Conservation (phyloP, 2,329 filamentous ascomycete species). For the Blumeriella jaapii region DNA sequence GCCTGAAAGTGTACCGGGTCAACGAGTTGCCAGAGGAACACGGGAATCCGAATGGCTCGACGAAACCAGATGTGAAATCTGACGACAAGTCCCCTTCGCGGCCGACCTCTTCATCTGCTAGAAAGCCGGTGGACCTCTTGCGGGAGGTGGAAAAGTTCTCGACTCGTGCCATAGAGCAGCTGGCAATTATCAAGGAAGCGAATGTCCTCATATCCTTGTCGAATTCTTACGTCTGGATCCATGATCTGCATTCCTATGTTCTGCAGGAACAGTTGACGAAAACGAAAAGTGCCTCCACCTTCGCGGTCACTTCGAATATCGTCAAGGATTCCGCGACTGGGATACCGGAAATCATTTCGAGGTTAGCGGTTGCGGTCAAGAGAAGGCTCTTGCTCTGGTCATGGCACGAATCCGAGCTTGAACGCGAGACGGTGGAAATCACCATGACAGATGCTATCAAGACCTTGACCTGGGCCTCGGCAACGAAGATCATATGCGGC, state of each 20-base stretch:
- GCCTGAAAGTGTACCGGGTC: conserved; percentile 79
- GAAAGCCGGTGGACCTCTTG: conserved; percentile 66
- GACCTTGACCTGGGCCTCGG: conserved; percentile 82
- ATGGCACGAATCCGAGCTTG: conserved; percentile 90
- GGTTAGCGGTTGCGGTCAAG: conserved; percentile 87
- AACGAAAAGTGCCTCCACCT: conserved; percentile 80
- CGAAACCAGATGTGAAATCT: conserved; percentile 23
- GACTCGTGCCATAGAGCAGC: conserved; percentile 77
- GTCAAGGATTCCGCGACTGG: conserved; percentile 78
- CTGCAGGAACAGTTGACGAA: conserved; percentile 67
- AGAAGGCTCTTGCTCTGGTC: conserved; percentile 81
- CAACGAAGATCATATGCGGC: conserved; percentile 76
- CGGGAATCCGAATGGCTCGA: conserved; percentile 29
- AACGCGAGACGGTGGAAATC: conserved; percentile 62
- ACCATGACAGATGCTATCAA: conserved; percentile 73
- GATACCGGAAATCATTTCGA: conserved; percentile 85
- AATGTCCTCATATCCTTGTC: conserved; percentile 84
- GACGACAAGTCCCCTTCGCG: conserved; percentile 21
- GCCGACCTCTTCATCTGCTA: conserved; percentile 22
- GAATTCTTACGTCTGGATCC: conserved; percentile 77
- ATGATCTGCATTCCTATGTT: conserved; percentile 78
- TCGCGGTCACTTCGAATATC: conserved; percentile 92
- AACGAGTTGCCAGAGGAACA: conserved; percentile 49
- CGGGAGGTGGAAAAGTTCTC: conserved; percentile 94
- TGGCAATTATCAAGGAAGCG: conserved; percentile 91